Evolutionary conservation across 345 rosid genomes (phyloP), one percentile per base, ranked within the genome.

Genomic region (Eucalyptus dawsonii): DNA sequence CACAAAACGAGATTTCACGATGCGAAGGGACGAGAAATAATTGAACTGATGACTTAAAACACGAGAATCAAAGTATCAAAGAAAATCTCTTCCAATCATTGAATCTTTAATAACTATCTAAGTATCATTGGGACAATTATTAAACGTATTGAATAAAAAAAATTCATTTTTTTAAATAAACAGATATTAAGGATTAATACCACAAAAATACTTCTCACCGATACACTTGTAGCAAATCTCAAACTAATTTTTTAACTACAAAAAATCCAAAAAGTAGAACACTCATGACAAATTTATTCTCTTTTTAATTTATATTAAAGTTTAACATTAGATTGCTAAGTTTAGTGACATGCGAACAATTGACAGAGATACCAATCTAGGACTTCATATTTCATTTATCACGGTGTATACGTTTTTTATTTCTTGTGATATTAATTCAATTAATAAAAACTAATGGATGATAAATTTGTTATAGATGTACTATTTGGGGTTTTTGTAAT

Each of bases 331-430:
- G 0, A 53, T 53, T 21, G 2, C 0, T 21, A 2, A 8, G 2
- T 21, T 53, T 2, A 53, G 11, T 53, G 25, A 53, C 25, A 1
- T 53, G 25, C 2, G 1, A 53, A 53, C 11, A 53, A 53, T 8
- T 53, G 25, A 53, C 0, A 19, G 0, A 53, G 2, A 53, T 53
- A 53, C 5, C 5, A 53, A 19, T 53, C 9, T 53, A 53, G 1
- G 2, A 53, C 11, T 53, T 53, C 4, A 21, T 2, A 9, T 19
- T 53, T 53, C 58, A 2, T 3, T 53, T 21, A 53, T 21, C 58
- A 21, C 5, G 2, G 2, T 53, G 25, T 2, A 19, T 8, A 8
- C 2, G 0, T 53, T 19, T 53, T 1, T 53, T 4, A 53, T 53
- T 53, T 21, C 1, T 8, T 2, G 1, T 53, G 2, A 53, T 53